These are phyloP conservation scores for Cichorium intybus DNA, from an alignment of 140 eudicot genomes.

Conservation along the genomic window DNA sequence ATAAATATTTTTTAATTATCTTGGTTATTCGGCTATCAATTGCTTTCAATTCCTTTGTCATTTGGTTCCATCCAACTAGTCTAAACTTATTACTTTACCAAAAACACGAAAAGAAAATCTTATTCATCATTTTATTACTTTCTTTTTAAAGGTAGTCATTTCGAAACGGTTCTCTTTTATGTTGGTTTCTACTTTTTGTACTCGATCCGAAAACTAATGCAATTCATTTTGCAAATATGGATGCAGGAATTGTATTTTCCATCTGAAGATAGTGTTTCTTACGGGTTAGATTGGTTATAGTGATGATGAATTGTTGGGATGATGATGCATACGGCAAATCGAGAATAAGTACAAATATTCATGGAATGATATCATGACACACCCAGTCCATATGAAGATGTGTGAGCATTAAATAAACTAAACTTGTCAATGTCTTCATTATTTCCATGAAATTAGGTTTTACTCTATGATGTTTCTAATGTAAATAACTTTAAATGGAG, in stretches of 20 bases:
- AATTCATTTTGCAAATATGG: neutral
- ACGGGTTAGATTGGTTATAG: slow-evolving; percentile 14
- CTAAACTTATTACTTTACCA: neutral
- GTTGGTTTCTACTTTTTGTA: neutral
- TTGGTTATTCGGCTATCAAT: neutral
- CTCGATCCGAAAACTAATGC: slow-evolving; percentile 11
- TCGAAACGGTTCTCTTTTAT: neutral
- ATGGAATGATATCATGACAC: neutral
- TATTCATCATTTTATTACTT: neutral
- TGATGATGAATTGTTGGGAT: neutral
- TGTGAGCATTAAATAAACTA: neutral
- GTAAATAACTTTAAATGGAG: neutral
- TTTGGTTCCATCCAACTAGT: neutral
- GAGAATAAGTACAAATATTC: neutral
- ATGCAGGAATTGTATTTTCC: slow-evolving; percentile 35
- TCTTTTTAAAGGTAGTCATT: neutral
- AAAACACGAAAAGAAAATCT: neutral
- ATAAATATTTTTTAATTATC: no score
- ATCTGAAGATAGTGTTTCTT: slow-evolving; percentile 9
- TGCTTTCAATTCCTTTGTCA: neutral
- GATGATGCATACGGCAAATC: neutral
- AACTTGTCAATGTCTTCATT: neutral
- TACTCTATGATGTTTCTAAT: no score
- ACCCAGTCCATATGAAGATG: neutral
- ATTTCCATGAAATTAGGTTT: neutral